phyloP scores from a whole-genome alignment of 1,284 basidiomycete genomes.

The Melampsora larici-populina region DNA sequence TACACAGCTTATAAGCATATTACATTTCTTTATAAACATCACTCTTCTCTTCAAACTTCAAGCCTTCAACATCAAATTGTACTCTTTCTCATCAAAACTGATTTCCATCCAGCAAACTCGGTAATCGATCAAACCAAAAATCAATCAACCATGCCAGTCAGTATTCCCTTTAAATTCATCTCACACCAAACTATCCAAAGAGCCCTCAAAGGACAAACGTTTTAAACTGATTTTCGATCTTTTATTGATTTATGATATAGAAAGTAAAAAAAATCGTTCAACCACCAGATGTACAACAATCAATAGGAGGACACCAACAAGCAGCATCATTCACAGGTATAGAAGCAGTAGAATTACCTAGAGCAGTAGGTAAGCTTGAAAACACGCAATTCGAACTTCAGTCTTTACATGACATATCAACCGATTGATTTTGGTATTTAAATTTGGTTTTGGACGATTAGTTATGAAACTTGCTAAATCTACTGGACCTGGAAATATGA shows the following conservation, averaged over 20 bases:
- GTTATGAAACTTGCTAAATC: slow-evolving; percentile 43
- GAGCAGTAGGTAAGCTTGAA: slow-evolving; percentile 29
- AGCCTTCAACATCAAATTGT: no score
- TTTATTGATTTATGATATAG: neutral
- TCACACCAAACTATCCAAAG: no score
- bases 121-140: neutral
- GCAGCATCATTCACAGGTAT: slow-evolving; percentile 25
- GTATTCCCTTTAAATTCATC: neutral
- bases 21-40: no score
- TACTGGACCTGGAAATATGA: slow-evolving; percentile 25
- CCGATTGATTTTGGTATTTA: no score
- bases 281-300: slow-evolving; percentile 37
- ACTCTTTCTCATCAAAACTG: no score
- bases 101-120: no score
- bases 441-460: no score
- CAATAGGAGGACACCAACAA: slow-evolving; percentile 31
- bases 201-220: no score
- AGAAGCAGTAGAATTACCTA: slow-evolving; percentile 27
- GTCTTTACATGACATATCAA: no score
- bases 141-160: slow-evolving; percentile 1
- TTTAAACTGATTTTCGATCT: no score
- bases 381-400: neutral
- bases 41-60: no score
- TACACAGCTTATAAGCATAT: no score
- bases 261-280: slow-evolving; percentile 38